Conservation (phyloP, 1,284 basidiomycete species). For the Rhodotorula sp. region DNA sequence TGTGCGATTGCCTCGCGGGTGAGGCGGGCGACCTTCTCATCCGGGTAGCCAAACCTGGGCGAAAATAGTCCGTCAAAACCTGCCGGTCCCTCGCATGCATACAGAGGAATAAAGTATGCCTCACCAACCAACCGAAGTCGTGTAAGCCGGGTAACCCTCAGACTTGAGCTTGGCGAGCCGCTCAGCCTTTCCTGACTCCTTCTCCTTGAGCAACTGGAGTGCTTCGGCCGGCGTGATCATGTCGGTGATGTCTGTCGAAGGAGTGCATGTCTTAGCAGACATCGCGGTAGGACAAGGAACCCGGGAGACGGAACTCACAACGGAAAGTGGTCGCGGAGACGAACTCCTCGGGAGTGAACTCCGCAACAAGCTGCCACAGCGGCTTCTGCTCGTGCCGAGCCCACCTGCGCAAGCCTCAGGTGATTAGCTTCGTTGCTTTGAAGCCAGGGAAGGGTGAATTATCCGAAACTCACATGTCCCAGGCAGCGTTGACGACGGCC, state of each 20-base stretch:
- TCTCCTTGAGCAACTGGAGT: constrained; percentile 72
- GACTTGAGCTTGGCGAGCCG: constrained; percentile 65
- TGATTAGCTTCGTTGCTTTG: constrained; percentile 49
- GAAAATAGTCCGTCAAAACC: constrained; percentile 26
- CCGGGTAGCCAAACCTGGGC: constrained; percentile 63
- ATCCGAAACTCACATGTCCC: constrained; percentile 53
- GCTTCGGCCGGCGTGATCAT: constrained; percentile 89
- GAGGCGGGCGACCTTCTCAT: constrained; percentile 83
- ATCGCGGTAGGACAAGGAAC: too few relatives aligned
- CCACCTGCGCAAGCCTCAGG: constrained; percentile 52
- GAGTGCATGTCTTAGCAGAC: too few relatives aligned
- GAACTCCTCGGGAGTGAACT: constrained; percentile 79
- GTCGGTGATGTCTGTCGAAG: constrained; percentile 73
- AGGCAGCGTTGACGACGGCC: constrained; percentile 54
- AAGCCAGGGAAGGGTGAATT: too few relatives aligned
- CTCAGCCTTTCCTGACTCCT: constrained; percentile 71
- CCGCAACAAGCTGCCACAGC: constrained; percentile 78
- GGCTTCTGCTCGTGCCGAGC: constrained; percentile 73
- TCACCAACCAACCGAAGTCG: constrained; percentile 85
- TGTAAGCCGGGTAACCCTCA: constrained; percentile 84
- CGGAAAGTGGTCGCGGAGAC: constrained; percentile 79
- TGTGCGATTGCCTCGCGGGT: constrained; percentile 73
- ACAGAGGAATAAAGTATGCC: background rate
- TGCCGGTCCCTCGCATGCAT: background rate
- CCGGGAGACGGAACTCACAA: constrained; percentile 5